phyloP scores from a whole-genome alignment of 164 flowering plant genomes.

The Amborella trichopoda region DNA sequence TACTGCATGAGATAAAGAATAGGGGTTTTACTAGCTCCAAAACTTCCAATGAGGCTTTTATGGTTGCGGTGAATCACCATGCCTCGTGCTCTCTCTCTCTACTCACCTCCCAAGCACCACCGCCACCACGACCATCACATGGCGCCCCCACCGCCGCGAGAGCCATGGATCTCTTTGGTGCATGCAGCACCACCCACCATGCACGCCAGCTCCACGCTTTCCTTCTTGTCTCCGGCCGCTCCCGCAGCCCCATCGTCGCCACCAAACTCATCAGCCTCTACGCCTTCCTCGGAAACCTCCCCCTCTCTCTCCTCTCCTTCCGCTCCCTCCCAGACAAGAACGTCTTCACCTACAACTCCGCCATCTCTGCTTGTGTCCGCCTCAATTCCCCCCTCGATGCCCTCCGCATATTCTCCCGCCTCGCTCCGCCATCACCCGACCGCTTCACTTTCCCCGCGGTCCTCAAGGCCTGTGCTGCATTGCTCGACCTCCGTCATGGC shows the following conservation, averaged over 20 bases:
- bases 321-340: constrained; percentile 31
- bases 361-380: constrained; percentile 49
- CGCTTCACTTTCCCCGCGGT: constrained; percentile 55
- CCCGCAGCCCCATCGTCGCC: constrained; percentile 23
- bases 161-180: no score
- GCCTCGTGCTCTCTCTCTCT: no score
- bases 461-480: constrained; percentile 42
- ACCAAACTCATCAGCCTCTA: constrained; percentile 54
- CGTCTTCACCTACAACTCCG: constrained; percentile 53
- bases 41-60: no score
- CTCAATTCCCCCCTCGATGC: constrained; percentile 29
- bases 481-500: constrained; percentile 19
- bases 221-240: constrained; percentile 42
- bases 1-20: no score
- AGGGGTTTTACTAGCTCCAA: no score
- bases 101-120: no score
- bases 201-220: constrained; percentile 46
- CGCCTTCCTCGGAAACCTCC: constrained; percentile 32
- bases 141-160: no score
- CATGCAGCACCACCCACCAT: constrained; percentile 25
- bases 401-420: constrained; percentile 18
- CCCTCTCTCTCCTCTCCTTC: constrained; percentile 29
- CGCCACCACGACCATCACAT: no score
- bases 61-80: no score
- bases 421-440: constrained; percentile 31